Evolutionary conservation across 2,329 filamentous ascomycete genomes (phyloP), one percentile per base, ranked within the genome.

Genomic region (Aspergillus sp.): DNA sequence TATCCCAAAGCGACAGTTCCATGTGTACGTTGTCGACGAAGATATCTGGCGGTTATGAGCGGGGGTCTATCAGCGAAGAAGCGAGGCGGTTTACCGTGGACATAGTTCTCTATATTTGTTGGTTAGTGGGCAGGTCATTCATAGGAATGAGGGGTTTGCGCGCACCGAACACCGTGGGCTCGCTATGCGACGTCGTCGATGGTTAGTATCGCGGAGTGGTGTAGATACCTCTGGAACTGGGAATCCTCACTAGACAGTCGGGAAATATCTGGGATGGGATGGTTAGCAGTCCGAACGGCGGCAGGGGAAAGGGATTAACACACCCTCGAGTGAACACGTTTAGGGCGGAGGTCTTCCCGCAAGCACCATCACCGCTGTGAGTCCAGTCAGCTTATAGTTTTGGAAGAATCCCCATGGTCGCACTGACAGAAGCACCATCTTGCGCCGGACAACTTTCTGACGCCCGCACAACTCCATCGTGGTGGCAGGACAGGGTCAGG

Each of bases 301-400:
- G 17, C 16, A 38, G 42, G 47, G 47, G 42, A 47, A 42, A 48
- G 45, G 44, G 45, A 36, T 10, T 29, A 42, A 55, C 85, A 64
- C 78, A 95, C 88, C 93, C 93, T 88, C 93, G 86, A 63, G 94
- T 99, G 77, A 99, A 99, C 72, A 99, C 94, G 72, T 99, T 99
- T 66, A 99, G 78, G 68, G 97, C 77, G 60, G 92, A 97, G 50
- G 94, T 99, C 82, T 99, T 99, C 70, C 93, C 93, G 75, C 89
- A 95, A 64, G 93, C 93, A 81, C 93, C 93, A 72, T 97, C 93
- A 66, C 93, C 93, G 70, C 91, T 96, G 64, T 56, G n/a, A n/a
- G 52, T 49, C 46, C 38, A 49, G 48, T 42, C 41, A 49, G 47
- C 40, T 57, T 64, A 56, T 68, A 61, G 41, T 52, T 50, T 49